A percentile compares a stretch with the other conserved stretches of the same genome.
phyloP scores from a whole-genome alignment of 768 basidiomycete species.

The Boletus rufocinnamomeus region DNA sequence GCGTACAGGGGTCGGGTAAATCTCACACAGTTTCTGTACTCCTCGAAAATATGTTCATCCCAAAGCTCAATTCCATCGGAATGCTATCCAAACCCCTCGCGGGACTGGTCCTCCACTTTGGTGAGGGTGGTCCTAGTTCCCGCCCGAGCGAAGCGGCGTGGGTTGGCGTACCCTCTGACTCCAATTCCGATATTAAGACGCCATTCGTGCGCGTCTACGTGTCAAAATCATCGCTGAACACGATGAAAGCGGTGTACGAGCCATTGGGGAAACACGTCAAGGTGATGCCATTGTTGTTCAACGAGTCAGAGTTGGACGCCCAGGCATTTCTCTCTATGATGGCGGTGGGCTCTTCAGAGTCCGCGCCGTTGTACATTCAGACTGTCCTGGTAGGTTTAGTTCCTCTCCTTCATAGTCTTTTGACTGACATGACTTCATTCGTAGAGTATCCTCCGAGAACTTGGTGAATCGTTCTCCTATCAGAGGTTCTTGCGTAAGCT shows the following conservation, averaged over 20 bases:
- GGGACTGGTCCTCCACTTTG: slow-evolving; percentile 65
- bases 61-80: slow-evolving; percentile 49
- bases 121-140: slow-evolving; percentile 56
- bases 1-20: slow-evolving; percentile 74
- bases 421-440: background rate
- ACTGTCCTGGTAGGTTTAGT: slow-evolving; percentile 50
- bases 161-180: slow-evolving; percentile 38
- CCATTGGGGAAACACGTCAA: slow-evolving; percentile 46
- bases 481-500: slow-evolving; percentile 46
- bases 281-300: slow-evolving; percentile 55
- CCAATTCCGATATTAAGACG: slow-evolving; percentile 32
- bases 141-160: slow-evolving; percentile 67
- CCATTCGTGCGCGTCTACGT: slow-evolving; percentile 49
- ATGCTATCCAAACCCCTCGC: slow-evolving; percentile 50
- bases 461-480: slow-evolving; percentile 59
- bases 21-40: slow-evolving; percentile 68
- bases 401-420: background rate
- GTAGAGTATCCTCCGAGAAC: slow-evolving; percentile 56
- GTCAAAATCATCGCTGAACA: slow-evolving; percentile 55
- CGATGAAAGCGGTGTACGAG: slow-evolving; percentile 53
- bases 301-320: slow-evolving; percentile 61
- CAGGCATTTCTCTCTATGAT: slow-evolving; percentile 69
- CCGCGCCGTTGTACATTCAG: slow-evolving; percentile 66
- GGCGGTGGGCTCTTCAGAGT: slow-evolving; percentile 58
- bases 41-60: slow-evolving; percentile 65